Conservation (phyloP, 768 basidiomycete genomes). For the Cyclocybe aegerita region DNA sequence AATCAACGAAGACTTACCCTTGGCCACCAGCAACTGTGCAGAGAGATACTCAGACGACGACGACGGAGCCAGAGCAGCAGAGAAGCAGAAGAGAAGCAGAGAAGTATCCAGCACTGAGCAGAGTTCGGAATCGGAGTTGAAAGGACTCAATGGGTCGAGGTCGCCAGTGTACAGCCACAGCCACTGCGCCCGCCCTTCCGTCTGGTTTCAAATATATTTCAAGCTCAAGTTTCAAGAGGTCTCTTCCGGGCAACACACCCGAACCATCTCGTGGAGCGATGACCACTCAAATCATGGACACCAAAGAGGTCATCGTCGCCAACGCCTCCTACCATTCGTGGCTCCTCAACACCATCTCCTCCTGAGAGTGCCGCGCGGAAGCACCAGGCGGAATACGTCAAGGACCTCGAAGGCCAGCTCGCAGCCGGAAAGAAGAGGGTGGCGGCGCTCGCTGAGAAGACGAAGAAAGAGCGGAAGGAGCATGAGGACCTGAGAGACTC, state of each 20-base stretch:
- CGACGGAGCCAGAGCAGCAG: too few relatives aligned
- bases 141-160: too few relatives aligned
- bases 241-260: not conserved
- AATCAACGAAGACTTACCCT: too few relatives aligned
- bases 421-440: slow-evolving; percentile 22
- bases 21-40: too few relatives aligned
- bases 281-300: slow-evolving; percentile 18
- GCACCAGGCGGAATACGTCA: slow-evolving; percentile 35
- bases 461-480: slow-evolving; percentile 45
- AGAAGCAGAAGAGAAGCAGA: too few relatives aligned
- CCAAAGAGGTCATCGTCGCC: slow-evolving; percentile 32
- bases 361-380: slow-evolving; percentile 37
- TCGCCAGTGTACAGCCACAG: too few relatives aligned
- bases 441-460: slow-evolving; percentile 30
- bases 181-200: too few relatives aligned
- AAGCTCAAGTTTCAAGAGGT: slow-evolving; percentile 41
- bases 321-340: slow-evolving; percentile 38
- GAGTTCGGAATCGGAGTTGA: too few relatives aligned
- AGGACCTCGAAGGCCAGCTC: slow-evolving; percentile 30
- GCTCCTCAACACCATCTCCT: slow-evolving; percentile 31
- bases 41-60: too few relatives aligned
- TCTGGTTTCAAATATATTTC: too few relatives aligned
- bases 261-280: not conserved
- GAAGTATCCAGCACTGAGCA: too few relatives aligned
- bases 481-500: slow-evolving; percentile 41